Evolutionary conservation across 2,329 filamentous ascomycete genomes (phyloP).

Genomic region (Botrytis tulipae): DNA sequence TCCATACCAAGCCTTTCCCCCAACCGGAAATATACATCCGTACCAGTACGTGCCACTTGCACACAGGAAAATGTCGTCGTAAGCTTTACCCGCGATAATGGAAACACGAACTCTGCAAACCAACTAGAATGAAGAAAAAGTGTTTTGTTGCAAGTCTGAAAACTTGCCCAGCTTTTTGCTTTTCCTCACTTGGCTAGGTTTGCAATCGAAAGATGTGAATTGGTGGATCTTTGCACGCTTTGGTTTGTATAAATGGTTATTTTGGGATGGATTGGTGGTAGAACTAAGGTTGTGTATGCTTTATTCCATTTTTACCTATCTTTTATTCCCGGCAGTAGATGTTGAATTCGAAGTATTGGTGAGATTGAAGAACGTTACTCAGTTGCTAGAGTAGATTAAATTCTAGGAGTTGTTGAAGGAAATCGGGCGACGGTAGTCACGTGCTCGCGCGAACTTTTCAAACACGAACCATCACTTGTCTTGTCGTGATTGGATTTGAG

Average conservation of each 20-base stretch:
- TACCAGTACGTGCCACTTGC: not conserved
- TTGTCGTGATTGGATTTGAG: not conserved
- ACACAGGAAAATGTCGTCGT: constrained; percentile 10
- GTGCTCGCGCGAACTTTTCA: not conserved
- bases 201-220: not conserved
- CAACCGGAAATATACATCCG: not conserved
- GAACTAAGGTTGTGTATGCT: not conserved
- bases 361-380: not conserved
- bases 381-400: no score
- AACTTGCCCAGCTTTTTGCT: constrained; percentile 19
- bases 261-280: not conserved
- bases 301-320: not conserved
- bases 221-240: constrained; percentile 6
- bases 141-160: constrained; percentile 19
- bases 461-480: not conserved
- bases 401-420: not conserved
- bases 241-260: not conserved
- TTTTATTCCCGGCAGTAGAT: not conserved
- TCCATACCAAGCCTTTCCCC: not conserved
- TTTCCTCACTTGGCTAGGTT: constrained; percentile 3
- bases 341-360: not conserved
- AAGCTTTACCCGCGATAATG: constrained; percentile 18
- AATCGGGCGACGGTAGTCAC: not conserved
- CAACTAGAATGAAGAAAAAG: constrained; percentile 1
- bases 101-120: not conserved